Conservation (phyloP, 164 flowering plant genomes). For the Magnolia kwangsiensis region DNA sequence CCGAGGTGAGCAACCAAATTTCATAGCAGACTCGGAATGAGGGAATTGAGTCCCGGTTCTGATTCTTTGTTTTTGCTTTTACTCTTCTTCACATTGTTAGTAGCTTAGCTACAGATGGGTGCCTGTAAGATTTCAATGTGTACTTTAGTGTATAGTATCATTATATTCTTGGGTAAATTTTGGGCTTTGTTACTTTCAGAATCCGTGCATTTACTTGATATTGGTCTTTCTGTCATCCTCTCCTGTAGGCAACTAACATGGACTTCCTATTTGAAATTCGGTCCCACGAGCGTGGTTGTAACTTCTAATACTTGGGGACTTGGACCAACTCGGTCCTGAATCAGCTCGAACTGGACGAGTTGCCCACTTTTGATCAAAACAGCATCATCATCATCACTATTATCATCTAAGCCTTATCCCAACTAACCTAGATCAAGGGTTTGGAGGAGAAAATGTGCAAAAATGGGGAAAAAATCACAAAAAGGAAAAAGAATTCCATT, state of each 20-base stretch:
- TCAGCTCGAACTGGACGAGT: too few relatives aligned
- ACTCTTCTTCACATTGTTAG: not conserved
- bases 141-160: slow-evolving; percentile 1
- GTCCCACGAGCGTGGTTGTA: too few relatives aligned
- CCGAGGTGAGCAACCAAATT: slow-evolving; percentile 73
- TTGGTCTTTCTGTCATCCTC: not conserved
- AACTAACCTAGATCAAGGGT: too few relatives aligned
- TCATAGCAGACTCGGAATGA: slow-evolving; percentile 71
- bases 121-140: slow-evolving; percentile 1
- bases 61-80: not conserved
- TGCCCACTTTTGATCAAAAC: too few relatives aligned
- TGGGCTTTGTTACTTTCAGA: not conserved
- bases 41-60: not conserved
- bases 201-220: not conserved
- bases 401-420: too few relatives aligned
- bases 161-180: not conserved
- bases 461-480: too few relatives aligned
- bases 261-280: too few relatives aligned
- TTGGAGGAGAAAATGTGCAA: too few relatives aligned
- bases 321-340: too few relatives aligned
- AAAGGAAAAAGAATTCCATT: too few relatives aligned
- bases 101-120: not conserved
- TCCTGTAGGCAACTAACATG: not conserved
- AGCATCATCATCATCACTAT: too few relatives aligned
- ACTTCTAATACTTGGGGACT: too few relatives aligned